phyloP scores from a whole-genome alignment of 2,329 filamentous ascomycete species.

The Penicillium sp. region DNA sequence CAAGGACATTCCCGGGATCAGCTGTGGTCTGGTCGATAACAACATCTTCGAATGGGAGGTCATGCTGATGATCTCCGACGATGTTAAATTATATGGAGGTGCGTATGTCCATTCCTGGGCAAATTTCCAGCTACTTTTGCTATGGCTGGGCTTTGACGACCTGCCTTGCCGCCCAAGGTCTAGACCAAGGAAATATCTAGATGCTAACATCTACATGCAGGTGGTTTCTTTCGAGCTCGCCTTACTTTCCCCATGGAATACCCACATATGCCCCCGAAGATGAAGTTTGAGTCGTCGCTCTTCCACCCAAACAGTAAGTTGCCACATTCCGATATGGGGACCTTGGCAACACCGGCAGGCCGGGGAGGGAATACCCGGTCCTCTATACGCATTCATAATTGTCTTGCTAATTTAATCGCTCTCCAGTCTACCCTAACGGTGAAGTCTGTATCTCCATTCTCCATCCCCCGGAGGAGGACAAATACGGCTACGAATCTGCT shows the following conservation, averaged over 20 bases:
- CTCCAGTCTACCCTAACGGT: conserved; percentile 73
- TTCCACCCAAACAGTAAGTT: conserved; percentile 84
- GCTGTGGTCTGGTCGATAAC: conserved; percentile 80
- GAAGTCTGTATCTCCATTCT: conserved; percentile 96
- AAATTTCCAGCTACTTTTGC: neutral
- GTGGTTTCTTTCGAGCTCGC: conserved; percentile 86
- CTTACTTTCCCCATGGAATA: conserved; percentile 83
- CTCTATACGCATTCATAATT: neutral
- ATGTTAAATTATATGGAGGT: conserved; percentile 93
- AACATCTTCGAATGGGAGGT: conserved; percentile 98
- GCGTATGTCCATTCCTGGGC: conserved; percentile 15
- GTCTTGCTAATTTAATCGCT: neutral
- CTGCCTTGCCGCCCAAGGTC: neutral
- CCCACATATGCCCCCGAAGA: conserved; percentile 80
- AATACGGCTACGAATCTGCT: conserved; percentile 88
- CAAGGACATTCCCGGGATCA: conserved; percentile 91
- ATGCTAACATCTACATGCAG: conserved; percentile 46
- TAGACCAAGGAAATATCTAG: neutral
- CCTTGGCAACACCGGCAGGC: neutral
- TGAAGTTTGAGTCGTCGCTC: conserved; percentile 81
- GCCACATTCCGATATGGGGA: neutral
- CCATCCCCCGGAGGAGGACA: conserved; percentile 90
- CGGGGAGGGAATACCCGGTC: neutral
- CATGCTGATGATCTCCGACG: conserved; percentile 96
- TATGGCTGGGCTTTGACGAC: neutral